A percentile compares a stretch with the other conserved stretches of the same genome.
Conservation (phyloP, 2,329 filamentous ascomycete genomes). For the Aschersonia sp. region DNA sequence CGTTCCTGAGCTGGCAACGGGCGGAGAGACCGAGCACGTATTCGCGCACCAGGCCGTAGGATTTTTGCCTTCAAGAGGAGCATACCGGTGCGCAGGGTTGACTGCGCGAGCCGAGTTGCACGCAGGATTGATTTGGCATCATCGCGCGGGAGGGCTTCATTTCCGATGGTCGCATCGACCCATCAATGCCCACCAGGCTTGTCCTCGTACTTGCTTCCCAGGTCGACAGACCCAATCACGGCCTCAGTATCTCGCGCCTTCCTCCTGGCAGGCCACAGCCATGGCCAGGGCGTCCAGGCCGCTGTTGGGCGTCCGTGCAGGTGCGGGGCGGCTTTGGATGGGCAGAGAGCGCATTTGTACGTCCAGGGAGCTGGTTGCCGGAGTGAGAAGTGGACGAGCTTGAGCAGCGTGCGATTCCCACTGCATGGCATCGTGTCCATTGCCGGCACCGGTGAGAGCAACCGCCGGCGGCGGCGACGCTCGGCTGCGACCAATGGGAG, state of each 20-base stretch:
- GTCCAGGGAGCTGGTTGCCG: slow-evolving; percentile 27
- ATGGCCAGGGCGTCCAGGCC: slow-evolving; percentile 40
- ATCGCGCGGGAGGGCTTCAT: background rate
- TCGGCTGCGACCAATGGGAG: slow-evolving; percentile 13
- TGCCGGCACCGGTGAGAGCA: slow-evolving; percentile 1
- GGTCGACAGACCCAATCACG: background rate
- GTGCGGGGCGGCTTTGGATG: slow-evolving; percentile 28
- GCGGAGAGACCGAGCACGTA: too few species aligned
- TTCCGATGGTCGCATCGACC: background rate
- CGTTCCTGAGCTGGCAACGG: too few species aligned
- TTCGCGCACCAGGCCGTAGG: too few species aligned
- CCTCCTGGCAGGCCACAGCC: slow-evolving; percentile 38
- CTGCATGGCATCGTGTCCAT: slow-evolving; percentile 11
- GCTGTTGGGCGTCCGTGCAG: slow-evolving; percentile 29
- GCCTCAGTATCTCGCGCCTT: slow-evolving; percentile 7
- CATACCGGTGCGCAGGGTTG: background rate
- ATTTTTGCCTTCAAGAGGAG: background rate
- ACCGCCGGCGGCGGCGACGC: slow-evolving; percentile 9
- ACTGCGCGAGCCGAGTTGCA: background rate
- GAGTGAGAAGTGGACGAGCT: slow-evolving; percentile 24
- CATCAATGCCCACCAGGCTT: background rate
- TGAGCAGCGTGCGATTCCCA: slow-evolving; percentile 20
- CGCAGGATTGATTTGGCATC: slow-evolving; percentile 2
- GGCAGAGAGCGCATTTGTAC: slow-evolving; percentile 29
- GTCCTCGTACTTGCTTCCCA: background rate